These are phyloP conservation scores for Saksenaea oblongispora DNA, from an alignment of 371 early-diverging fungal species.

Conservation along the genomic window DNA sequence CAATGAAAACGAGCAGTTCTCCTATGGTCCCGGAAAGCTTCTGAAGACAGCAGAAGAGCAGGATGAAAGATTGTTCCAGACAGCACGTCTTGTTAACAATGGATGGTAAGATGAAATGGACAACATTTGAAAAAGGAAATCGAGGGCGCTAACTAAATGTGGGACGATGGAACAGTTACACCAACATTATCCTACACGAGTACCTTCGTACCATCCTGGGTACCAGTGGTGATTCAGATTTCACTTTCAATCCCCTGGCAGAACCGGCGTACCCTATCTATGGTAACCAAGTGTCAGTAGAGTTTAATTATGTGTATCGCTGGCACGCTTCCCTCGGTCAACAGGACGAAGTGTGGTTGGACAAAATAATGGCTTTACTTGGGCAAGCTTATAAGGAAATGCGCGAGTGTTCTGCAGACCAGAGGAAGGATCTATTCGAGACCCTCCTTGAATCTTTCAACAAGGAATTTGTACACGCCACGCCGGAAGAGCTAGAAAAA, in stretches of 20 bases:
- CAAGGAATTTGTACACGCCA: constrained; percentile 33
- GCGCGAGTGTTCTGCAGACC: constrained; percentile 1
- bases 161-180: constrained; percentile 17
- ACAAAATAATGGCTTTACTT: constrained; percentile 26
- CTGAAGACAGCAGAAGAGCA: constrained; percentile 31
- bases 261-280: constrained; percentile 25
- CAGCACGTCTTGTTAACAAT: constrained; percentile 52
- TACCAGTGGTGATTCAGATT: constrained; percentile 31
- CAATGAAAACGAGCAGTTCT: constrained; percentile 47
- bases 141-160: background rate
- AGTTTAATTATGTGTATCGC: constrained; percentile 52
- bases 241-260: constrained; percentile 32
- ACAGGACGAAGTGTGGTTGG: constrained; percentile 42
- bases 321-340: constrained; percentile 55
- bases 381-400: constrained; percentile 7
- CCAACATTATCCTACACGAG: constrained; percentile 46
- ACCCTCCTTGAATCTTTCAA: constrained; percentile 30
- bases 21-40: constrained; percentile 27
- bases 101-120: constrained; percentile 26
- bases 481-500: constrained; percentile 31
- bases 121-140: background rate
- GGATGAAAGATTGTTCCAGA: constrained; percentile 55
- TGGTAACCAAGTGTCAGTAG: constrained; percentile 55
- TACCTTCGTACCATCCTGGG: constrained; percentile 55
- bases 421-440: constrained; percentile 24